Evolutionary conservation across 2,329 filamentous ascomycete genomes (phyloP), one percentile per base, ranked within the genome.

Genomic region (Dothideomycetidae sp.): DNA sequence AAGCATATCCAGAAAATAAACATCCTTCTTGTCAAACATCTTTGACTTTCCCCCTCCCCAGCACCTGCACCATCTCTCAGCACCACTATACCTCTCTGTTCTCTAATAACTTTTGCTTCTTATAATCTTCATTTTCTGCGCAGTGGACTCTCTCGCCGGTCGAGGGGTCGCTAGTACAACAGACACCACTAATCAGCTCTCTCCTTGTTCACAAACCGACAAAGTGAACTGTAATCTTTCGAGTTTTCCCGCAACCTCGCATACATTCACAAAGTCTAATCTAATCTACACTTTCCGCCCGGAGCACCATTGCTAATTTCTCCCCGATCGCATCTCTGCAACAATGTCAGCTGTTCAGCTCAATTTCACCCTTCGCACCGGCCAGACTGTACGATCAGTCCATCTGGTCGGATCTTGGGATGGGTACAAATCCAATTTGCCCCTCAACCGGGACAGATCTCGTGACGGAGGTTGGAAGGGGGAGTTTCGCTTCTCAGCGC

Each of bases 321-420:
- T n/a, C n/a, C n/a, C n/a, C n/a, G n/a, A n/a, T n/a, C n/a, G n/a
- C n/a, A n/a, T n/a, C n/a, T n/a, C n/a, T n/a, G 48, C 43, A 45
- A 46, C 32, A 50, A 93, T 93, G 84, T 78, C 86, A 63, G 70
- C 84, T 60, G 77, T 90, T 64, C 88, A 94, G 67, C 78, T 93
- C 51, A 88, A 85, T 58, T 96, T 96, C 68, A 79, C 81, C 62
- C 82, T 96, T 62, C 84, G 86, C 68, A 92, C 92, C 61, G 93
- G 86, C 57, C 77, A 83, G 58, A 84, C 85, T 66, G 84, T 92
- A 73, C 93, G 94, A 76, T 88, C 86, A 56, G 88, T 93, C 58
- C 88, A 96, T 60, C 73, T 98, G 50, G 80, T 96, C 64, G 88
- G 88, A 55, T 96, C 88, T 50, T 98, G 88, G 88, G 90, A 98